phyloP scores from a whole-genome alignment of 768 basidiomycete species.

The Mycena filopes region DNA sequence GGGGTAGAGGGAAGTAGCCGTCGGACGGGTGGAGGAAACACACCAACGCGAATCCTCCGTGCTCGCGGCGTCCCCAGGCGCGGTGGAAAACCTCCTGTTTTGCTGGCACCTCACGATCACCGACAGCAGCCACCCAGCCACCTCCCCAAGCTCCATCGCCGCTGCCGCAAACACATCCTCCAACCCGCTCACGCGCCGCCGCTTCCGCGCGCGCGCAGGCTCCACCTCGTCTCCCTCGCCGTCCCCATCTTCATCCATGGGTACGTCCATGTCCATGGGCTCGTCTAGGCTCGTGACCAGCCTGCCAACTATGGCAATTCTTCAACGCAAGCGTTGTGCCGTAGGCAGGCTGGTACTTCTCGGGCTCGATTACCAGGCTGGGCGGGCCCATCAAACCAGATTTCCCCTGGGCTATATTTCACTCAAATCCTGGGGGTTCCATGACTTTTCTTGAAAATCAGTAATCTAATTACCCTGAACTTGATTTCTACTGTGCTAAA shows the following conservation, averaged over 20 bases:
- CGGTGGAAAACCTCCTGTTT: not conserved
- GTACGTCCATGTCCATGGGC: not conserved
- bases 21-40: not conserved
- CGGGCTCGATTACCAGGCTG: too few species aligned
- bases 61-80: too few species aligned
- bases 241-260: not conserved
- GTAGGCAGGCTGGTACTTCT: too few species aligned
- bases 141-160: conserved; percentile 13
- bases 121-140: not conserved
- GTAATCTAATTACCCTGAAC: too few species aligned
- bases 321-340: too few species aligned
- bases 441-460: too few species aligned
- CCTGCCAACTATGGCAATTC: too few species aligned
- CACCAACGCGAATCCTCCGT: conserved; percentile 6
- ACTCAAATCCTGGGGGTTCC: too few species aligned
- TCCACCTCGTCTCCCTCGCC: not conserved
- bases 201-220: conserved; percentile 23
- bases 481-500: too few species aligned
- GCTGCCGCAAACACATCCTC: conserved; percentile 24
- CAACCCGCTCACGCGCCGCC: conserved; percentile 22
- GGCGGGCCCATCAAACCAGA: too few species aligned
- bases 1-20: conserved; percentile 10
- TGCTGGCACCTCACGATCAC: not conserved
- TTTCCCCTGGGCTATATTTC: too few species aligned
- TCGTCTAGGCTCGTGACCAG: too few species aligned